These are phyloP conservation scores for Nematocida parisii DNA, from an alignment of 371 early-diverging fungal species.

Conservation along the genomic window DNA sequence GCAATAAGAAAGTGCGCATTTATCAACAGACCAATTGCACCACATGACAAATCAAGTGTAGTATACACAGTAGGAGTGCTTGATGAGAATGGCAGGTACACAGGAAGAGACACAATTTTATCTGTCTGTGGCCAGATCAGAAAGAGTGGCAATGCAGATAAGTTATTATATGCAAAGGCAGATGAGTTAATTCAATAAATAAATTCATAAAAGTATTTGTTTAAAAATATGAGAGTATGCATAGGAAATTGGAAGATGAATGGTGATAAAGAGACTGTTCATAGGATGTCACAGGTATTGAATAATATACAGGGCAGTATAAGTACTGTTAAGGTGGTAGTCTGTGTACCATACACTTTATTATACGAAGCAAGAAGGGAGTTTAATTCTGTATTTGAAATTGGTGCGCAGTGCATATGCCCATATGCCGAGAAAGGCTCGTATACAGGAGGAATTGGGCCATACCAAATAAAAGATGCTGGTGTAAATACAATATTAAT, in stretches of 20 bases:
- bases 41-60: constrained; percentile 67
- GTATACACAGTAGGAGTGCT: constrained; percentile 66
- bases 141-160: constrained; percentile 67
- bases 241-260: constrained; percentile 69
- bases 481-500: constrained; percentile 87
- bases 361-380: constrained; percentile 67
- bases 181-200: constrained; percentile 45
- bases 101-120: constrained; percentile 61
- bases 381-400: constrained; percentile 73
- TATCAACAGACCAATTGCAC: constrained; percentile 68
- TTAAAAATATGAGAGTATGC: constrained; percentile 45
- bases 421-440: constrained; percentile 78
- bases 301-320: constrained; percentile 9
- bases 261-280: constrained; percentile 44
- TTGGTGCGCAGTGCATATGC: constrained; percentile 91
- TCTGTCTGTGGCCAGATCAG: constrained; percentile 66
- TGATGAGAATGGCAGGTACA: constrained; percentile 65
- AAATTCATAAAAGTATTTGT: constrained; percentile 36
- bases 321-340: constrained; percentile 78
- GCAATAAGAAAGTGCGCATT: constrained; percentile 67
- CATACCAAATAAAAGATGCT: constrained; percentile 88
- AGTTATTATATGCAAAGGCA: constrained; percentile 60
- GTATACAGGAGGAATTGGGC: constrained; percentile 93
- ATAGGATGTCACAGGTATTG: not conserved
- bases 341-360: constrained; percentile 89